Percentiles rank a stretch among this genome's conserved stretches.
These are phyloP conservation scores for Acanthamoeba royreba DNA, from an alignment of 208 protist genomes.

Conservation along the genomic window DNA sequence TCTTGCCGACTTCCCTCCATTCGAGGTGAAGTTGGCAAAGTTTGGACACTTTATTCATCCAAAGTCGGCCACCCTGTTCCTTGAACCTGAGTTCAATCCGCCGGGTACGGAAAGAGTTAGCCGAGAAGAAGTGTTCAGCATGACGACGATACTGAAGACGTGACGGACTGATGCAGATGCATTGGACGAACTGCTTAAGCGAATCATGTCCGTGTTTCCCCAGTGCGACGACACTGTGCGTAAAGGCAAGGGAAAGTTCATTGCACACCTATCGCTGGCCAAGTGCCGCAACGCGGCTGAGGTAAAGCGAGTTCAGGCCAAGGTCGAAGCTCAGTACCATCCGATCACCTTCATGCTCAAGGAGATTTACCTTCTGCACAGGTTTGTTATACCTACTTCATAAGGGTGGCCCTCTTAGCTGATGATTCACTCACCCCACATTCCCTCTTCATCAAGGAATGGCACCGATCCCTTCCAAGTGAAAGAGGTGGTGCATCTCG, in stretches of 20 bases:
- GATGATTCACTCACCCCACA: neutral
- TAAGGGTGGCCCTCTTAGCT: neutral
- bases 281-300: neutral
- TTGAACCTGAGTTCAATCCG: neutral
- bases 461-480: neutral
- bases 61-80: conserved; percentile 5
- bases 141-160: neutral
- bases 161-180: too few relatives aligned
- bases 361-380: neutral
- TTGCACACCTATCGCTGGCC: conserved; percentile 28
- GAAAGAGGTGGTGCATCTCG: neutral
- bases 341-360: conserved; percentile 6
- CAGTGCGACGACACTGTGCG: neutral
- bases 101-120: neutral
- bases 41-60: neutral
- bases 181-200: neutral
- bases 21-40: conserved; percentile 12
- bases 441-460: neutral
- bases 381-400: too few relatives aligned
- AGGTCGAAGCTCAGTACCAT: neutral
- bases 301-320: neutral
- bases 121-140: neutral
- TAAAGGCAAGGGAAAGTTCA: neutral
- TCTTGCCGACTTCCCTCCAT: neutral
- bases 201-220: neutral